A percentile compares a stretch with the other conserved stretches of the same genome.
Evolutionary conservation across 176 grass and related monocot genomes (phyloP).

Genomic region (Aegilops speltoides): DNA sequence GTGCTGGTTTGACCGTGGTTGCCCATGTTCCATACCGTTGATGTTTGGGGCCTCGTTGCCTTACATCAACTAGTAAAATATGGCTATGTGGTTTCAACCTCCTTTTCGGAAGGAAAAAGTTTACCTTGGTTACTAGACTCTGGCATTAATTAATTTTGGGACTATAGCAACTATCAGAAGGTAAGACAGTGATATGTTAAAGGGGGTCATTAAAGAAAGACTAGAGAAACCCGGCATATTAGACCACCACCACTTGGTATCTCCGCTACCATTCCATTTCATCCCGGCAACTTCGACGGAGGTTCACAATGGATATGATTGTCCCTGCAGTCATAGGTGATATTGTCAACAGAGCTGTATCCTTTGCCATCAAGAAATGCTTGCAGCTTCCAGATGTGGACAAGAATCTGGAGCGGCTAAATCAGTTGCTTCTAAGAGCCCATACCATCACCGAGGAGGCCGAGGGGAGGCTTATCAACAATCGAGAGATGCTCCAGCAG

Average conservation of each 20-base stretch:
- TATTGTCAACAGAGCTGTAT: neutral
- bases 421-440: conserved; percentile 14
- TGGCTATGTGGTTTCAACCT: too few species aligned
- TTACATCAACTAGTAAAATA: too few species aligned
- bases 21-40: too few species aligned
- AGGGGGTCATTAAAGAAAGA: neutral
- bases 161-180: neutral
- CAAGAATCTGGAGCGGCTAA: neutral
- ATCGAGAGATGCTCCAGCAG: conserved; percentile 9
- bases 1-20: too few species aligned
- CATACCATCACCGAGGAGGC: conserved; percentile 25
- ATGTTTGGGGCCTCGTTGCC: too few species aligned
- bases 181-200: conserved; percentile 8
- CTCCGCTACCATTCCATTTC: neutral
- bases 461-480: neutral
- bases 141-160: neutral
- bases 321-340: neutral
- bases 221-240: neutral
- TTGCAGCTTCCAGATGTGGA: neutral
- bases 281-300: neutral
- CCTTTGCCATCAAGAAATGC: conserved; percentile 14
- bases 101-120: neutral
- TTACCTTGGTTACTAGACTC: neutral
- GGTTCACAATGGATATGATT: conserved; percentile 1
- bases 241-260: neutral